These are phyloP conservation scores for Nymphaea thermarum DNA, from an alignment of 164 flowering plant species.

Conservation along the genomic window DNA sequence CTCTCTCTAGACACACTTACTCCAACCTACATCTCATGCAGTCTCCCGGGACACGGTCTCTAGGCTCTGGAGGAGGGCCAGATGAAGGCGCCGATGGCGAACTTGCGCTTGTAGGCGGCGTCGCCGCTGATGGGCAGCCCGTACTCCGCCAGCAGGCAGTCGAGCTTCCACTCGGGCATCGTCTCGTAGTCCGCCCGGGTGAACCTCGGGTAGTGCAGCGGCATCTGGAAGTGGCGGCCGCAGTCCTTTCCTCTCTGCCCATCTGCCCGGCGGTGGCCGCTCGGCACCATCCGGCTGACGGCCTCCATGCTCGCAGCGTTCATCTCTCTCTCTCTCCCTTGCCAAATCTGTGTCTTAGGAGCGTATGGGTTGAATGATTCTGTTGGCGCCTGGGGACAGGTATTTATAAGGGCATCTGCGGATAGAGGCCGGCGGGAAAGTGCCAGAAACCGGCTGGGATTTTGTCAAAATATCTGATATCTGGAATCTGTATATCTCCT, in stretches of 20 bases:
- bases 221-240: slow-evolving; percentile 23
- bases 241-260: slow-evolving; percentile 6
- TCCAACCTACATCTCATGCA: neutral
- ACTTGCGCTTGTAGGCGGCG: slow-evolving; percentile 20
- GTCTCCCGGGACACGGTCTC: neutral
- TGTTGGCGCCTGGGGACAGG: no score
- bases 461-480: no score
- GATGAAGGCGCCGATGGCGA: slow-evolving; percentile 36
- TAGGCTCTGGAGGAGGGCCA: slow-evolving; percentile 9
- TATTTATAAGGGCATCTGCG: no score
- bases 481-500: no score
- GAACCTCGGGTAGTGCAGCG: slow-evolving; percentile 37
- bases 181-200: slow-evolving; percentile 21
- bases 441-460: no score
- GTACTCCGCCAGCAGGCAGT: slow-evolving; percentile 19
- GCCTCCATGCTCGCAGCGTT: slow-evolving; percentile 1
- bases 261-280: neutral
- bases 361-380: no score
- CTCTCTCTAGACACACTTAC: no score
- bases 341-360: no score
- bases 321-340: slow-evolving; percentile 4
- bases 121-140: slow-evolving; percentile 31
- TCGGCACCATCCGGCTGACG: neutral
- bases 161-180: slow-evolving; percentile 37
- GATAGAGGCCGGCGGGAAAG: no score